phyloP scores from a whole-genome alignment of 176 grass and related monocot genomes.

The Phyllostachys edulis region DNA sequence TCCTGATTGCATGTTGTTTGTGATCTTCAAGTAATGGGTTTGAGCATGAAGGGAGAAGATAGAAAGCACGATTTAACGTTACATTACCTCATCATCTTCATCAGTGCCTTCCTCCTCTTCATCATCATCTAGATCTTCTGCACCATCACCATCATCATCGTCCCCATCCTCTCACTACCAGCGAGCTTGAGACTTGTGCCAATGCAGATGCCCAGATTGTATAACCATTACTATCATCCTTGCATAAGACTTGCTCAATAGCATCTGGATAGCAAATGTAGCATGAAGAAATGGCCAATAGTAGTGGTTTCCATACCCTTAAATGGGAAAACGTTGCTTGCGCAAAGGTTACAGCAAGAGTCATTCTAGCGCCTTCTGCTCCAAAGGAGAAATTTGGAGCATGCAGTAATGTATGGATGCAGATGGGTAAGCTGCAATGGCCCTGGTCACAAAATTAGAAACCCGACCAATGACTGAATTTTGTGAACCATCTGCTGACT shows the following conservation, averaged over 20 bases:
- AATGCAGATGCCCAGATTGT: conserved; percentile 32
- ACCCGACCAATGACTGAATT: conserved; percentile 57
- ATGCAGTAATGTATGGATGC: conserved; percentile 75
- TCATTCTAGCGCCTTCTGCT: conserved; percentile 42
- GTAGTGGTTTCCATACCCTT: conserved; percentile 65
- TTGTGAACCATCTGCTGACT: conserved; percentile 31
- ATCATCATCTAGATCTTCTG: conserved; percentile 51
- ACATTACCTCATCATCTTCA: conserved; percentile 46
- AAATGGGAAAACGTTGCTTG: conserved; percentile 56
- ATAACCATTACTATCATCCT: conserved; percentile 51
- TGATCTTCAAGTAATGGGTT: neutral
- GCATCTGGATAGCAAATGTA: conserved; percentile 76
- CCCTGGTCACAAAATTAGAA: conserved; percentile 71
- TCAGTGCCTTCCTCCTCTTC: conserved; percentile 43
- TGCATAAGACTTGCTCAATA: conserved; percentile 54
- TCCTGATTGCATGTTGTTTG: conserved; percentile 50
- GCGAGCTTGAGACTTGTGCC: too few relatives aligned
- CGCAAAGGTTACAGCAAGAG: conserved; percentile 47
- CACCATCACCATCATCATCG: conserved; percentile 44
- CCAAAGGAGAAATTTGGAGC: conserved; percentile 51
- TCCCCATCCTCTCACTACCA: conserved; percentile 54
- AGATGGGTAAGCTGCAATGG: conserved; percentile 69
- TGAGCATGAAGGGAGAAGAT: neutral
- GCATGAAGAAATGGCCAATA: conserved; percentile 73
- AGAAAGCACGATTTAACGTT: neutral